Evolutionary conservation across 2,329 filamentous ascomycete species (phyloP), one percentile per base, ranked within the genome.

Genomic region (Colletotrichum sp.): DNA sequence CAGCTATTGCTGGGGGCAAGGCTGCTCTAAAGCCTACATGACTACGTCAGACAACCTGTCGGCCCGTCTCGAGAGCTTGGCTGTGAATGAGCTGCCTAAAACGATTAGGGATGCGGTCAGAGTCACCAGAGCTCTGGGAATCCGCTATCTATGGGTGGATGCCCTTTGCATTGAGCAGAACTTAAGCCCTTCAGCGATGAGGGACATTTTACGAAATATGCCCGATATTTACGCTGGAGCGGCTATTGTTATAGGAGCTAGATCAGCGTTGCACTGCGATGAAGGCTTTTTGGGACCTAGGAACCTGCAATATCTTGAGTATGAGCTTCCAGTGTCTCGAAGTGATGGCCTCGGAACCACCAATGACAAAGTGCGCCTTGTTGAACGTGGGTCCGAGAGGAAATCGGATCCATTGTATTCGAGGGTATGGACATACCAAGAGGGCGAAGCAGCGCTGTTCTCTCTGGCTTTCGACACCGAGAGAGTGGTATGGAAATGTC

Each of bases 71-170:
- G 10, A 1, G 3, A 48, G 18, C 3, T 12, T 48, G 39, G 18
- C 5, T 10, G 2, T 48, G 18, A 0, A 48, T 0, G 39, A 48
- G 5, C 0, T 48, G 39, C 39, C 39, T 12, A 0, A 7, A 0
- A 48, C 39, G 10, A 48, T 48, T 22, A 48, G 0, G 10, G 39
- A 48, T 48, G 39, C 39, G 18, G 39, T 22, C 18, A 22, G 0
- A 48, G 18, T 48, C 18, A 22, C 39, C 0, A 48, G 39, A 7
- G 18, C 5, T 12, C 0, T 48, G 1, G 39, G 18, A 0, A 48
- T 48, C 18, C 39, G 39, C 18, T 48, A 48, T n/a, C 1, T 48
- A 22, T 48, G 39, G 39, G 39, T 48, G 0, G 39, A 48, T 12
- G 39, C 39, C 0, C 10, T 48, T 48, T 48, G 39, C 18, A 48